Conservation (phyloP, 108 stramenopile species). For the Chaetoceros muelleri region DNA sequence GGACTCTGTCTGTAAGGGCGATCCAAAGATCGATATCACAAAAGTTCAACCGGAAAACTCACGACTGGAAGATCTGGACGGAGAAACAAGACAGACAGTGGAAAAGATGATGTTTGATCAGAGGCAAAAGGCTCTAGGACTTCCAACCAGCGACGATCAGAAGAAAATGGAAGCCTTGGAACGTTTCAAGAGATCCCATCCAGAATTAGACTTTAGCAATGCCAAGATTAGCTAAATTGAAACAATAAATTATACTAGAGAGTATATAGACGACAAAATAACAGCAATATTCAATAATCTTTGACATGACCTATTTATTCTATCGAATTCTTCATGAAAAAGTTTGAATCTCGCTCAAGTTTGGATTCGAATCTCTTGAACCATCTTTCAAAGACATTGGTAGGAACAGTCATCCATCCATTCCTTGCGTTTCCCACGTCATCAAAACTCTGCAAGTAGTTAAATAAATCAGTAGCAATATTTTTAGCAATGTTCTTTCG, state of each 20-base stretch:
- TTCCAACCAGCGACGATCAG: constrained; percentile 95
- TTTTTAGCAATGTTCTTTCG: constrained; percentile 72
- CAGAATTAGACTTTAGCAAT: constrained; percentile 95
- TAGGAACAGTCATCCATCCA: constrained; percentile 63
- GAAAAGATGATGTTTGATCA: constrained; percentile 99
- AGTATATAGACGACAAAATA: background rate
- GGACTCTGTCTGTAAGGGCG: constrained; percentile 80
- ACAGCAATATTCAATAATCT: too few species aligned
- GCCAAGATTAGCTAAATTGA: constrained; percentile 77
- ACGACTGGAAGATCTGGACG: constrained; percentile 90
- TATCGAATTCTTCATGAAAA: constrained; percentile 69
- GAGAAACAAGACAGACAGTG: constrained; percentile 97
- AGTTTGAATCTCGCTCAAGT: constrained; percentile 63
- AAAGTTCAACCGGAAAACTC: constrained; percentile 97
- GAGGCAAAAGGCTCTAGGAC: constrained; percentile 93
- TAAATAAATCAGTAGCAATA: constrained; percentile 70
- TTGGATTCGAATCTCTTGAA: constrained; percentile 64
- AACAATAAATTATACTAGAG: constrained; percentile 5
- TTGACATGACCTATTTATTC: too few species aligned
- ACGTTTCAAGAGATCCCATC: constrained; percentile 93
- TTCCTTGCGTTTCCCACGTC: constrained; percentile 22
- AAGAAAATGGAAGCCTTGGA: constrained; percentile 85
- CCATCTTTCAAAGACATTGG: constrained; percentile 82
- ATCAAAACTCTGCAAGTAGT: constrained; percentile 72
- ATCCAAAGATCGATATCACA: constrained; percentile 90